phyloP scores from a whole-genome alignment of 2,329 filamentous ascomycete species.

The Bimuria novae-zelandiae region DNA sequence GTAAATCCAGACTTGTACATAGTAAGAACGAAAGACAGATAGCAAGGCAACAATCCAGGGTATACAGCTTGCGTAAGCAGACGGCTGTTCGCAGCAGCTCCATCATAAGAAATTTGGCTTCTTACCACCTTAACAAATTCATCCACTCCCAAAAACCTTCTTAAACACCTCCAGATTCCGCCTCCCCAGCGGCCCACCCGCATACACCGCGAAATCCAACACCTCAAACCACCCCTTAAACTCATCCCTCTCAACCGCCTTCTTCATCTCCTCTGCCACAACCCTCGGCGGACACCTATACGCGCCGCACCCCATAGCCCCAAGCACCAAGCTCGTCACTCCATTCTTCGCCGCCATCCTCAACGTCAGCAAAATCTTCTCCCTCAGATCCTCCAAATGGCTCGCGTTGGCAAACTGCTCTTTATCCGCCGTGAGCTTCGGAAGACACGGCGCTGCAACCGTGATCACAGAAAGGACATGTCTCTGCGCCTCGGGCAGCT shows the following conservation, averaged over 20 bases:
- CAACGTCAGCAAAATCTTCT: conserved; percentile 25
- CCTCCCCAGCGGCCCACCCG: conserved; percentile 16
- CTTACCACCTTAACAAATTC: neutral
- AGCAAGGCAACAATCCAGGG: too few relatives aligned
- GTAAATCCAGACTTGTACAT: too few relatives aligned
- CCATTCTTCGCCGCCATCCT: conserved; percentile 22
- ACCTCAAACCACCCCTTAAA: conserved; percentile 28
- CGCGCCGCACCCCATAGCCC: conserved; percentile 31
- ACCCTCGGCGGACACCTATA: conserved; percentile 24
- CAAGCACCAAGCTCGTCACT: conserved; percentile 25
- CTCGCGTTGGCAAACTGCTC: conserved; percentile 14
- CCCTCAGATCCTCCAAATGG: conserved; percentile 17
- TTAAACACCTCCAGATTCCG: conserved; percentile 15
- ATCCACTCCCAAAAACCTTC: conserved; percentile 13
- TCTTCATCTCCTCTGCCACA: conserved; percentile 27
- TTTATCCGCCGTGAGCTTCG: conserved; percentile 11
- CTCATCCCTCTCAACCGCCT: conserved; percentile 17
- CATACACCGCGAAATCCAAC: conserved; percentile 25
- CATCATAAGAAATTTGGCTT: too few relatives aligned
- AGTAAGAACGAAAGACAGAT: too few relatives aligned
- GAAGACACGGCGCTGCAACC: conserved; percentile 23
- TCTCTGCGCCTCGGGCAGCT: conserved; percentile 15
- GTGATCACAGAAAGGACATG: conserved; percentile 24
- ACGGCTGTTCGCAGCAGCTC: too few relatives aligned
- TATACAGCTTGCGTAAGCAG: too few relatives aligned